Percentiles rank a stretch among this genome's conserved stretches.
Conservation (phyloP, 2,329 filamentous ascomycete genomes). For the Graphium sp. region DNA sequence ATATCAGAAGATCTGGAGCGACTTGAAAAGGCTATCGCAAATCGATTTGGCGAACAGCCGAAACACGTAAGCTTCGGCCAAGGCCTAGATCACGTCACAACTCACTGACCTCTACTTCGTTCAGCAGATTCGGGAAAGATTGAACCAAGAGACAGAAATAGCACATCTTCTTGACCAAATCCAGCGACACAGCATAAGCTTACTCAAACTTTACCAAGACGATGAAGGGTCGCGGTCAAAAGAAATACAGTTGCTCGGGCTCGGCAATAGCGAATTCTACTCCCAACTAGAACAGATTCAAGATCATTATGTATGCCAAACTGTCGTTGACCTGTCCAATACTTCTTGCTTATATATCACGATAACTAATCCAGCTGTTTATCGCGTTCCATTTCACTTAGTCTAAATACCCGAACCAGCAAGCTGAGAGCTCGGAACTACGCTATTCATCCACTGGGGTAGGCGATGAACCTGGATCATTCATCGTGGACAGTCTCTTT, state of each 20-base stretch:
- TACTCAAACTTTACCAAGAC: constrained; percentile 76
- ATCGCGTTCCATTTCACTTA: too few relatives aligned
- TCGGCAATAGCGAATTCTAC: constrained; percentile 81
- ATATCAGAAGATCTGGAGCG: constrained; percentile 97
- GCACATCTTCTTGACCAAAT: constrained; percentile 75
- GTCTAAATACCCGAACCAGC: constrained; percentile 84
- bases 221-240: constrained; percentile 51
- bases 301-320: constrained; percentile 76
- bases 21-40: constrained; percentile 82
- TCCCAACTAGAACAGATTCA: constrained; percentile 67
- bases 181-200: constrained; percentile 64
- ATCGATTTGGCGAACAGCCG: constrained; percentile 77
- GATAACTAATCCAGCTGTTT: too few relatives aligned
- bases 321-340: too few relatives aligned
- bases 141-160: constrained; percentile 87
- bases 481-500: constrained; percentile 78
- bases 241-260: constrained; percentile 72
- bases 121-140: constrained; percentile 63
- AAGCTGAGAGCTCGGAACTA: constrained; percentile 84
- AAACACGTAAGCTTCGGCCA: constrained; percentile 48
- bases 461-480: constrained; percentile 44
- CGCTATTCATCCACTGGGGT: constrained; percentile 62
- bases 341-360: too few relatives aligned
- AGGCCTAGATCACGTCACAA: too few relatives aligned
- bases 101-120: constrained; percentile 9